Evolutionary conservation across 2,329 filamentous ascomycete genomes (phyloP).

Genomic region (Claviceps purpurea): DNA sequence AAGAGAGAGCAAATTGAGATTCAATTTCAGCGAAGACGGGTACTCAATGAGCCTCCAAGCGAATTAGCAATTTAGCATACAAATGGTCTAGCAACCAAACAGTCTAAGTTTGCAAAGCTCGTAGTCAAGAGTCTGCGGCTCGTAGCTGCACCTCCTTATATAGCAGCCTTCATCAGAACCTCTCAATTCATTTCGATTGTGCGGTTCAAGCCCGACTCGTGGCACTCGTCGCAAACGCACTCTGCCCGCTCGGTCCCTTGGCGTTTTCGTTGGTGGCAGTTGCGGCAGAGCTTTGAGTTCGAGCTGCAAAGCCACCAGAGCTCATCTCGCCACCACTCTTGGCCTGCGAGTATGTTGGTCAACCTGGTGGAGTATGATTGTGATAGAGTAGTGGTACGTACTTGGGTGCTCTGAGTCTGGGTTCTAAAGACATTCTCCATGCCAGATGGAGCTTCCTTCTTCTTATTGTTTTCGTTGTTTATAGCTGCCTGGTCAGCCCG

Average conservation of each 20-base stretch:
- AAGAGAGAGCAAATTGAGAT: no score
- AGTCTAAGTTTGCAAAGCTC: background rate
- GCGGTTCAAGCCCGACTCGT: no score
- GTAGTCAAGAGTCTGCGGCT: background rate
- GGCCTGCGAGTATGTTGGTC: background rate
- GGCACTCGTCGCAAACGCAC: no score
- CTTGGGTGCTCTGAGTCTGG: background rate
- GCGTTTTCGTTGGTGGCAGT: constrained; percentile 5
- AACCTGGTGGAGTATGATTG: no score
- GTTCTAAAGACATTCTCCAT: no score
- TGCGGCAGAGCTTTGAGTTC: background rate
- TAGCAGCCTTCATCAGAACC: no score
- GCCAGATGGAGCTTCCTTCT: no score
- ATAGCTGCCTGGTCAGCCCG: no score
- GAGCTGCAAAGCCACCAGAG: background rate
- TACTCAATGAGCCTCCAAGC: background rate
- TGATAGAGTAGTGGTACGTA: background rate
- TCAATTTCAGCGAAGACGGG: no score
- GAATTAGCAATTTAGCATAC: background rate
- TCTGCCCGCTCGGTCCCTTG: background rate
- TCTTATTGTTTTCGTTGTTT: no score
- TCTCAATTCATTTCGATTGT: no score
- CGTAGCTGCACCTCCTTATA: background rate
- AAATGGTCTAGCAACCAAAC: no score
- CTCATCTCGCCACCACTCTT: background rate